Percentiles rank a stretch among this genome's conserved stretches.
Conservation (phyloP, 768 basidiomycete genomes). For the Lentinula detonsa region DNA sequence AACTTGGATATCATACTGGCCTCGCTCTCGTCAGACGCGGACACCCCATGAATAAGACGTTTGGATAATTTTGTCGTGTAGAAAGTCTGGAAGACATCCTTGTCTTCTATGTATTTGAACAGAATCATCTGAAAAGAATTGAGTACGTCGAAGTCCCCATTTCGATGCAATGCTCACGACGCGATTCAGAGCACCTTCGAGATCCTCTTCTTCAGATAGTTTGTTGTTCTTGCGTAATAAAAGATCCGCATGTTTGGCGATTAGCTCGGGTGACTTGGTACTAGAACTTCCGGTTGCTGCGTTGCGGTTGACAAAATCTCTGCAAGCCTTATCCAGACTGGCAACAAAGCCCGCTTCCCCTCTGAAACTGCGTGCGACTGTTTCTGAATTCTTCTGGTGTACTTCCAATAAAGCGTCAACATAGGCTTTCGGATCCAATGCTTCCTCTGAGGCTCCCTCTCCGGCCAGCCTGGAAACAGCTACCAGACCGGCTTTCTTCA, state of each 20-base stretch:
- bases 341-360: conserved; percentile 94
- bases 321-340: conserved; percentile 89
- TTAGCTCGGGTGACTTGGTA: conserved; percentile 84
- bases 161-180: conserved; percentile 49
- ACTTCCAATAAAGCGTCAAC: conserved; percentile 90
- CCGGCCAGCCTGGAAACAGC: conserved; percentile 74
- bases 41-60: conserved; percentile 85
- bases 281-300: conserved; percentile 81
- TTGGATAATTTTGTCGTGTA: conserved; percentile 92
- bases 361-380: conserved; percentile 82
- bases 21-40: conserved; percentile 94
- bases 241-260: conserved; percentile 89
- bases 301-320: conserved; percentile 94
- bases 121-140: conserved; percentile 71
- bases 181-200: conserved; percentile 86
- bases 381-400: conserved; percentile 86
- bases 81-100: conserved; percentile 98
- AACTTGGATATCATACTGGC: conserved; percentile 97
- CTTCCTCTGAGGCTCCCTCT: conserved; percentile 50
- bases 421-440: conserved; percentile 88
- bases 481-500: conserved; percentile 82
- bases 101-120: conserved; percentile 98
- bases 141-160: conserved; percentile 17
- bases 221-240: conserved; percentile 93
- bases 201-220: conserved; percentile 84